A percentile compares a stretch with the other conserved stretches of the same genome.
These are phyloP conservation scores for Arachis monticola DNA, from an alignment of 331 rosid species.

Conservation along the genomic window DNA sequence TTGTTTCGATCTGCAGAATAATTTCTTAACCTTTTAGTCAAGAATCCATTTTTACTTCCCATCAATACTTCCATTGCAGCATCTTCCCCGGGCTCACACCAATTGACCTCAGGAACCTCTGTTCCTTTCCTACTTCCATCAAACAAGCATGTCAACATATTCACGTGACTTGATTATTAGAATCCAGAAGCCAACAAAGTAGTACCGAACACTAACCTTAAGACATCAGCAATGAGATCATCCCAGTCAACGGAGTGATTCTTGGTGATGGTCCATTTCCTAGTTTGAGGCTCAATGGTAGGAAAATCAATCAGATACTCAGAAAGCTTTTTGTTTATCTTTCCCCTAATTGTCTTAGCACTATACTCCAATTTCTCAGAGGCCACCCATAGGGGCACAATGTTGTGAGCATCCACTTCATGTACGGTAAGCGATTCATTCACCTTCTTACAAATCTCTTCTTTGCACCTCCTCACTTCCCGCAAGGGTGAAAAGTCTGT, in stretches of 20 bases:
- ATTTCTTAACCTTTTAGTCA: slow-evolving; percentile 79
- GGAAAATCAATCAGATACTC: slow-evolving; percentile 85
- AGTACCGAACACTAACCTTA: slow-evolving; percentile 67
- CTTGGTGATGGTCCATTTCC: slow-evolving; percentile 56
- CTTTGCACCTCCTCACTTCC: slow-evolving; percentile 70
- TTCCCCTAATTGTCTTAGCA: slow-evolving; percentile 84
- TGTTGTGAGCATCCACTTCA: slow-evolving; percentile 94
- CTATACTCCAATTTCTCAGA: slow-evolving; percentile 92
- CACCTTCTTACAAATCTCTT: slow-evolving; percentile 72
- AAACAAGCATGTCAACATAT: slow-evolving; percentile 37
- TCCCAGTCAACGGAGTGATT: slow-evolving; percentile 67
- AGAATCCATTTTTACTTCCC: slow-evolving; percentile 83
- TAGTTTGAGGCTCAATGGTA: slow-evolving; percentile 49
- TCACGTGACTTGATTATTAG: not conserved
- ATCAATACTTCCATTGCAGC: slow-evolving; percentile 82
- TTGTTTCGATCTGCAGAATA: slow-evolving; percentile 73
- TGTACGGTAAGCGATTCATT: slow-evolving; percentile 63
- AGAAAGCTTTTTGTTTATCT: slow-evolving; percentile 76
- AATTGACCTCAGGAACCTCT: slow-evolving; percentile 87
- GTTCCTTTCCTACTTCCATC: slow-evolving; percentile 64
- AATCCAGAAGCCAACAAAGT: not conserved
- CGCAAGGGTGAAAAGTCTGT: slow-evolving; percentile 88
- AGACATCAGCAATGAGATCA: slow-evolving; percentile 59
- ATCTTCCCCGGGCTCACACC: slow-evolving; percentile 90
- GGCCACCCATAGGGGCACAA: slow-evolving; percentile 87